Evolutionary conservation across 2,329 filamentous ascomycete species (phyloP), one percentile per base, ranked within the genome.

Genomic region (Alternaria tenuissima): DNA sequence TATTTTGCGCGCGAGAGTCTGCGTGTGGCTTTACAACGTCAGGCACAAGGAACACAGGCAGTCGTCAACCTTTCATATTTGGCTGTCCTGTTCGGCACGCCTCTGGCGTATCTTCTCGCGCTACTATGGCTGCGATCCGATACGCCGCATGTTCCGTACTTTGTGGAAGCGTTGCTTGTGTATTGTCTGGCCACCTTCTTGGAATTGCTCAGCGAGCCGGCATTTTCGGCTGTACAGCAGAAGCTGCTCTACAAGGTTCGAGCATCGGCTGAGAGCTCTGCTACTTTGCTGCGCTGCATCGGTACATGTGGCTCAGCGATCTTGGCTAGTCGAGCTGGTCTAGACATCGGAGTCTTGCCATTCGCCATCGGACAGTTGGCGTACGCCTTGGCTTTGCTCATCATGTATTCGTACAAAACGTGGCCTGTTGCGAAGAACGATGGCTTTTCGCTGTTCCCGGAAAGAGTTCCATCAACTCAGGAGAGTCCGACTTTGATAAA

Each of bases 1-100:
- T 97, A 96, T 79, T 98, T 99, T 73, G 91, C 95, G 0, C 87
- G 95, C 39, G 95, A 99, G 80, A 94, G 91, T 71, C 82, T 98
- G 49, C 90, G 95, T 16, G 90, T 97, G n/a, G 93, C 94, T 26
- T 87, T 97, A 36, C 94, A 98, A 79, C 86, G 95, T 52, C 91
- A 94, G 65, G 77, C 81, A 7, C 77, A 82, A 64, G 78, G 78
- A 51, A 77, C 86, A 11, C 94, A 98, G 78, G 88, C 91, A 3
- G 89, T 94, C 43, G 87, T 98, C 78, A 99, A 99, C 73, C 83
- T 97, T 39, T 91, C 93, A 1, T 96, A 96, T 76, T 80, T 98
- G 22, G 87, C 93, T 22, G 83, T 96, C 14, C 76, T 84, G 0
- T 82, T 94, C 0, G 94, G 94, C 1, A 68, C 88, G 11, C 79